Evolutionary conservation across 306 rosid species (phyloP), one percentile per base, ranked within the genome.

Genomic region (Prunus davidiana): DNA sequence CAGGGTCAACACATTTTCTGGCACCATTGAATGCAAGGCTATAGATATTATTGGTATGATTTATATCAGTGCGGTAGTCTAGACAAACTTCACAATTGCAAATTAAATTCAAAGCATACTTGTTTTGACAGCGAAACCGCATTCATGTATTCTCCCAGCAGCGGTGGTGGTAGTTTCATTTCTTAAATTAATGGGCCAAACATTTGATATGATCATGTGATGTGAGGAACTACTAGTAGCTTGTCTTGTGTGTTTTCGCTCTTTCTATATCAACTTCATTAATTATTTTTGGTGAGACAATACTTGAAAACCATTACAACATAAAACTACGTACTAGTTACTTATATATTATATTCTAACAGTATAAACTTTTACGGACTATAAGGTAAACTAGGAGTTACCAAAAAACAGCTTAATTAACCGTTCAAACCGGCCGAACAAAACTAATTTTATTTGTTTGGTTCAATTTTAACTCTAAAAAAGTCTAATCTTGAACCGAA

Each of bases 131-230:
- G 15, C 64, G 32, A 60, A 60, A 60, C 28, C 10, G 62, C 62
- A 56, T 10, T 55, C 27, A 55, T n/a, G 24, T 9, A n/a, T 55
- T 55, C 61, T 56, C 28, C 34, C 24, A 20, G 51, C 27, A 70
- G 78, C 81, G 78, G 81, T 81, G 84, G 75, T 75, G 80, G 81
- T 81, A 76, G 81, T 73, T 81, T 75, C 13, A 58, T 64, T 60
- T 70, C 84, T 60, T 80, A 69, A 51, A 80, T 69, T 80, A 45
- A n/a, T 69, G 68, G 80, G 62, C 79, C 83, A 55, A 69, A 69
- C 45, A 3, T 63, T 38, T 38, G 43, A 38, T 38, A 4, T 38
- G 43, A 38, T 38, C 43, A 38, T 62, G 2, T 57, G 22, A 54
- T 54, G 43, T 73, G 60, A 73, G 45, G 20, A 25, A 46, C 57